phyloP scores from a whole-genome alignment of 2,329 filamentous ascomycete species.

The Zymoseptoria passerinii region DNA sequence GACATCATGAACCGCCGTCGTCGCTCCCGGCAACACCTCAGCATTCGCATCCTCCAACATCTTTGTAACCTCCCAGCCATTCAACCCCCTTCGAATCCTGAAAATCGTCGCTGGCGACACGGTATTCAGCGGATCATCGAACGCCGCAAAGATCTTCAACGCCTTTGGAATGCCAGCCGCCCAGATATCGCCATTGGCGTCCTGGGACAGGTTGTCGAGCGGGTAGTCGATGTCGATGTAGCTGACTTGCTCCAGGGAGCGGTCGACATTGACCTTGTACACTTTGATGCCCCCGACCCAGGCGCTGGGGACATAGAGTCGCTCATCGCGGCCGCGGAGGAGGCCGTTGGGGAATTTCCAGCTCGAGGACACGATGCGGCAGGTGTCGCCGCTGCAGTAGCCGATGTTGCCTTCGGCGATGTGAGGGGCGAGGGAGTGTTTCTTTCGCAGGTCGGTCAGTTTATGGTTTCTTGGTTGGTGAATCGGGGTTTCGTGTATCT shows the following conservation, averaged over 20 bases:
- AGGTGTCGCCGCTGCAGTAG: constrained; percentile 10
- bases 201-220: constrained; percentile 17
- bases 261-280: constrained; percentile 5
- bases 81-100: constrained; percentile 2
- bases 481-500: background rate
- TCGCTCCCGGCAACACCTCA: constrained; percentile 14
- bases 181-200: constrained; percentile 15
- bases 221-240: constrained; percentile 11
- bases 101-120: constrained; percentile 10
- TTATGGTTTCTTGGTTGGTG: background rate
- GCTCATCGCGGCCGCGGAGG: constrained; percentile 3
- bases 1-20: constrained; percentile 16
- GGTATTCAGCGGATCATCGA: constrained; percentile 10
- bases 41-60: constrained; percentile 13
- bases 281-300: constrained; percentile 13
- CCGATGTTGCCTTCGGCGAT: constrained; percentile 14
- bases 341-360: constrained; percentile 18
- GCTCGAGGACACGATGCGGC: constrained; percentile 6
- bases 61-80: constrained; percentile 7
- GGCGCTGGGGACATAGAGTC: constrained; percentile 15
- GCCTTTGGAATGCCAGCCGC: constrained; percentile 12
- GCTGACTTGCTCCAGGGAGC: constrained; percentile 4
- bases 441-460: background rate
- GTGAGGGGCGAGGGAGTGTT: constrained; percentile 10
- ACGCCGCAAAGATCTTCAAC: constrained; percentile 4